Evolutionary conservation across 2,329 filamentous ascomycete genomes (phyloP), one percentile per base, ranked within the genome.

Genomic region (Exophiala phaeomuriformis): DNA sequence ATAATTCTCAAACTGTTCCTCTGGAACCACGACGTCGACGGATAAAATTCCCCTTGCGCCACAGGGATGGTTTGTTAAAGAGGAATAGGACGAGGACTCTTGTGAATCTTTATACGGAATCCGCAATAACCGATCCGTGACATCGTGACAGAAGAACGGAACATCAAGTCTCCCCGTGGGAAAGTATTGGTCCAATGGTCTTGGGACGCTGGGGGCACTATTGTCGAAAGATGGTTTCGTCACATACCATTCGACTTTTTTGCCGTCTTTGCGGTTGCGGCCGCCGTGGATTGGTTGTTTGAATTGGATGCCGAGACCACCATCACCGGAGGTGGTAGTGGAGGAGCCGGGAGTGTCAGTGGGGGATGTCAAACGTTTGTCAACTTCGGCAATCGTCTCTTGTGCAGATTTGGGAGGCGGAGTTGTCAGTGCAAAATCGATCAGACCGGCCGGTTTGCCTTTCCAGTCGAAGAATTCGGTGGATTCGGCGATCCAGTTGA

Each of bases 51-150:
- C 61, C 29, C 39, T 48, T 7, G 60, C 61, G 3, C 60, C 60
- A 37, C 54, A 62, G 1, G 61, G 60, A 41, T 63, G 61, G 8
- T 49, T 58, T 5, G 58, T 48, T 27, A 59, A 49, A 2, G 49
- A 33, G 8, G 40, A 39, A 27, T 63, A 54, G 6, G 47, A 39
- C 39, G 19, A 19, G 19, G 19, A 19, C 19, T 19, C 19, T 19
- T 19, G 19, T 19, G 19, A 19, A 19, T 19, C 19, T 19, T 41
- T 41, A 43, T 49, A 62, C 6, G 60, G 61, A 29, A 63, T 52
- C 64, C 71, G 28, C 65, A 72, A 30, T 4, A 7, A 43, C 39
- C 61, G 55, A 10, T 51, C 49, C 37, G 61, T 61, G 3, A 63
- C 59, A 35, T 64, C 58, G 56, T 64, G 63, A 51, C 60, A 62